Evolutionary conservation across 2,329 filamentous ascomycete species (phyloP).

Genomic region (Chrysosporium keratinophilum): DNA sequence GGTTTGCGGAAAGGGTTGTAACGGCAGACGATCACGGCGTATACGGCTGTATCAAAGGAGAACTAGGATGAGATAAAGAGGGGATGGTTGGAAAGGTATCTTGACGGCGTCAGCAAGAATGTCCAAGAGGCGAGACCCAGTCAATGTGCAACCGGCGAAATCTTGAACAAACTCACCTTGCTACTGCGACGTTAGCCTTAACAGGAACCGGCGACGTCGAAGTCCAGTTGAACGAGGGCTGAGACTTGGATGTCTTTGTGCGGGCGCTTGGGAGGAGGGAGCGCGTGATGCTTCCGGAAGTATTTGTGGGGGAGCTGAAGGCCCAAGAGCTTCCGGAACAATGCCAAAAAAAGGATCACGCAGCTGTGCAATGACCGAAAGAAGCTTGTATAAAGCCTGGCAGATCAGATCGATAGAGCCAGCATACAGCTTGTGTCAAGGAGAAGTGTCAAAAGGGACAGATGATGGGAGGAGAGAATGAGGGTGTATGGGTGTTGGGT

Average conservation of each 20-base stretch:
- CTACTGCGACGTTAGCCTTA: too few relatives aligned
- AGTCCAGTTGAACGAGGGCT: background rate
- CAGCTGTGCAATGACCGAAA: background rate
- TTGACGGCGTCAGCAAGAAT: background rate
- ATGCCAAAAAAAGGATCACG: background rate
- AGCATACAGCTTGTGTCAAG: background rate
- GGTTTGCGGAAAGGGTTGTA: slow-evolving; percentile 5
- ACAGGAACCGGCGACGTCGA: background rate
- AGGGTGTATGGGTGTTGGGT: background rate
- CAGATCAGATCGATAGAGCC: background rate
- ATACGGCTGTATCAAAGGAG: background rate
- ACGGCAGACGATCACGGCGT: background rate
- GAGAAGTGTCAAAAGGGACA: background rate
- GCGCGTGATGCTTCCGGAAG: background rate
- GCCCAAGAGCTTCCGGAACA: slow-evolving; percentile 3
- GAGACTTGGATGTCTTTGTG: background rate
- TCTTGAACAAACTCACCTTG: too few relatives aligned
- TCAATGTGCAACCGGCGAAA: too few relatives aligned
- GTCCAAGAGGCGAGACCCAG: background rate
- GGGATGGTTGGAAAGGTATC: background rate
- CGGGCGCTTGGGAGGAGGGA: background rate
- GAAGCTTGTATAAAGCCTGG: background rate
- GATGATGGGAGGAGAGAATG: background rate
- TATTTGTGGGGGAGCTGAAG: slow-evolving; percentile 8
- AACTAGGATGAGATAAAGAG: background rate